Percentiles rank a stretch among this genome's conserved stretches.
These are phyloP conservation scores for Castanea sativa DNA, from an alignment of 306 rosid genomes.

Conservation along the genomic window DNA sequence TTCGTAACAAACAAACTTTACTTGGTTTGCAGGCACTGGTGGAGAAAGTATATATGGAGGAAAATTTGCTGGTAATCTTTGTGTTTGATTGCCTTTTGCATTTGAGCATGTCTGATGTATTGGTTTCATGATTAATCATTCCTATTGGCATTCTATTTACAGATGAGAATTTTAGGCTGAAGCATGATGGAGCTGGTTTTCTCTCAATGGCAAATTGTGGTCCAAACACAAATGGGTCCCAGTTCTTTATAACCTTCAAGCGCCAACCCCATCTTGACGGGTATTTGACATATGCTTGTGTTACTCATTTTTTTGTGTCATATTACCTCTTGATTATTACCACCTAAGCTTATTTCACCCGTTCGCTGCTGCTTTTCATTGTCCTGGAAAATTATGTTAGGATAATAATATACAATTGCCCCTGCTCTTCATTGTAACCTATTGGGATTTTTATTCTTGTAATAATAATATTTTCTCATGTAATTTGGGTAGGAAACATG, in stretches of 20 bases:
- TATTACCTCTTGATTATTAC: not conserved
- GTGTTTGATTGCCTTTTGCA: conserved; percentile 11
- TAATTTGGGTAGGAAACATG: conserved; percentile 74
- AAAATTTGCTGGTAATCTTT: conserved; percentile 77
- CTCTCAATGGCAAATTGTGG: conserved; percentile 98
- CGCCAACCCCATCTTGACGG: conserved; percentile 90
- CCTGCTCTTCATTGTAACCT: conserved; percentile 7
- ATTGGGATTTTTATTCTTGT: not conserved
- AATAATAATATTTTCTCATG: not conserved
- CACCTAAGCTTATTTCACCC: not conserved
- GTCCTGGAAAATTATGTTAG: not conserved
- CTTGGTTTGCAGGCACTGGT: conserved; percentile 81
- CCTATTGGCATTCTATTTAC: conserved; percentile 30
- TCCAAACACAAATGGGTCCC: conserved; percentile 95
- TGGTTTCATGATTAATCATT: conserved; percentile 15
- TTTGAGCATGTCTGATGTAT: conserved; percentile 10
- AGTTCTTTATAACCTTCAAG: conserved; percentile 87
- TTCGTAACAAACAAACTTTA: conserved; percentile 36
- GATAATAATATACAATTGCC: not conserved
- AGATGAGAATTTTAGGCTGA: conserved; percentile 83
- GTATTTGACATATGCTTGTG: conserved; percentile 41
- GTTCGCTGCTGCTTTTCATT: not conserved
- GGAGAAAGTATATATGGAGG: conserved; percentile 99
- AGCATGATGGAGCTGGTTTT: conserved; percentile 85
- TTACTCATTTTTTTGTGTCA: conserved; percentile 10